Base-by-base conservation (phyloP, 805 yeast genomes). In the Metschnikowia cubensis region DNA sequence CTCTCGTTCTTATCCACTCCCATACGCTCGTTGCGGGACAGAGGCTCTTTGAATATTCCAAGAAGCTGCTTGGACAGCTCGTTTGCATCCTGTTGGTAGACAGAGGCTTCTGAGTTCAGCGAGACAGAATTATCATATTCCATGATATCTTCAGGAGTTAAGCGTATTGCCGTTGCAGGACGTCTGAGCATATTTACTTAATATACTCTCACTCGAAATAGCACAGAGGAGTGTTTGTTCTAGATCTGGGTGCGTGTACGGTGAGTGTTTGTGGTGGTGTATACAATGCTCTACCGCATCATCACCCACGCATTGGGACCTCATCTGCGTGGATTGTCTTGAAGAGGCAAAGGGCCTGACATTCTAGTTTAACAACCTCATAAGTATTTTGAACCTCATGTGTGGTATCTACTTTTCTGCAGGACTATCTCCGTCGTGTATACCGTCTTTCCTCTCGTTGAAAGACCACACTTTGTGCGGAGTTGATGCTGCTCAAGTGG, bases 141-240 rank as follows among this genome's bases (percentile, higher is more conserved):
- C 52, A 69, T 63, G 17, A 86, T 77, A 57, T 86, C 94, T 54
- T 85, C 89, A 0, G 87, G 86, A 0, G 84, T 79, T 42, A 86
- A 72, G 50, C 77, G 76, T 48, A 86, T 80, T 1, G 82, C 75
- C 0, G 92, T 85, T 4, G 91, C 86, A 15, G 82, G 85, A 63
- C 90, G 74, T 67, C 91, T 75, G 39, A 86, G 69, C 92, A 86
- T 85, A 8, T 14, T 22, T 21, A n/a, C 18, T 21, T 37, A 8
- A 17, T 35, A 10, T 17, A 8, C 20, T 20, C 6, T n/a, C 31
- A 38, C 41, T 14, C 10, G 41, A 14, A n/a, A 8, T n/a, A 22
- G 41, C 18, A 21, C 3, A 22, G 10, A 11, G 32, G 31, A 4
- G 7, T 22, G 41, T 21, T 38, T n/a, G 31, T 38, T 22, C 14